These are phyloP conservation scores for Wickerhamomyces sydowiorum DNA, from an alignment of 805 yeast genomes.

Conservation along the genomic window DNA sequence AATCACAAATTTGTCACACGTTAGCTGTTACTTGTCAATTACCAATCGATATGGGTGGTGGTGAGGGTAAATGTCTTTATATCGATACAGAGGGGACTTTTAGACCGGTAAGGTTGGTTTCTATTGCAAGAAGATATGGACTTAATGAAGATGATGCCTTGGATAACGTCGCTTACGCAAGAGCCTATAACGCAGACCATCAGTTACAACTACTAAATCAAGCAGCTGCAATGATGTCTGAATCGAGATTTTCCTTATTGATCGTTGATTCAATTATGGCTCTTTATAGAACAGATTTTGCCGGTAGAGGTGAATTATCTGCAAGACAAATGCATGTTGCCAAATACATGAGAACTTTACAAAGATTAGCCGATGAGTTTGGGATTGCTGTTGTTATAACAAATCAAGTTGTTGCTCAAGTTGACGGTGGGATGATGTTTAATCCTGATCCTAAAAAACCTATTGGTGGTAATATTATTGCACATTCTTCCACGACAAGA, in stretches of 20 bases:
- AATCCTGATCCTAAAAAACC: conserved; percentile 98
- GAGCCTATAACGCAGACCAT: conserved; percentile 97
- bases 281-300: conserved; percentile 85
- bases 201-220: conserved; percentile 79
- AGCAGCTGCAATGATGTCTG: conserved; percentile 96
- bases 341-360: conserved; percentile 84
- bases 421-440: conserved; percentile 75
- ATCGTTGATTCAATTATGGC: conserved; percentile 99
- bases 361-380: conserved; percentile 92
- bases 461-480: conserved; percentile 96
- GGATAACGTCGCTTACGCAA: conserved; percentile 94
- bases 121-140: conserved; percentile 89
- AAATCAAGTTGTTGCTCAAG: conserved; percentile 97
- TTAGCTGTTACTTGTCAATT: conserved; percentile 94
- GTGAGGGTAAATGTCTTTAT: conserved; percentile 94
- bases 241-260: conserved; percentile 80
- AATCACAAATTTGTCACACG: conserved; percentile 95
- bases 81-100: conserved; percentile 98
- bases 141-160: conserved; percentile 90
- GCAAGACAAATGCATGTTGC: conserved; percentile 95
- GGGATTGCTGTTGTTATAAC: conserved; percentile 96
- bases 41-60: conserved; percentile 96
- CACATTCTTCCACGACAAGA: conserved; percentile 94
- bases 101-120: conserved; percentile 82
- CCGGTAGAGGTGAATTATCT: conserved; percentile 93